Evolutionary conservation across 345 rosid genomes (phyloP).

Genomic region (Moricandia moricandioides): DNA sequence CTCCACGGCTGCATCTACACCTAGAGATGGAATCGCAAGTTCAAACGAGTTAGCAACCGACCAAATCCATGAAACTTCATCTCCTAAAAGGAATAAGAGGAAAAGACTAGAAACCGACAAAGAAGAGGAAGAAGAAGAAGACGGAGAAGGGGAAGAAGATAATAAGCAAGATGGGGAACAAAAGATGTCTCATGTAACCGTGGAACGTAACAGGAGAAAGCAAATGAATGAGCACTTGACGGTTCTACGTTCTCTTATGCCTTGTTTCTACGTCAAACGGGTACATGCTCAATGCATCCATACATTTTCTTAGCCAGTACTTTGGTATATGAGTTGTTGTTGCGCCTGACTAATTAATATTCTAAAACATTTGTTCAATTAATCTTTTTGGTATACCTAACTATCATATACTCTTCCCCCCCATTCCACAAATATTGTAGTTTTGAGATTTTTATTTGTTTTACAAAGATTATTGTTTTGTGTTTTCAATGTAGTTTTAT

Average conservation of each 20-base stretch:
- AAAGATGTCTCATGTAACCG: constrained; percentile 79
- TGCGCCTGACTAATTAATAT: background rate
- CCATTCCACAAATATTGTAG: too few relatives aligned
- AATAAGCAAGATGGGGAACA: constrained; percentile 54
- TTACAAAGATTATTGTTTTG: too few relatives aligned
- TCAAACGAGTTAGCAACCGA: constrained; percentile 24
- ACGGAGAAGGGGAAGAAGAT: constrained; percentile 26
- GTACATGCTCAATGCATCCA: constrained; percentile 35
- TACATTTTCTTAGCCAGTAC: background rate
- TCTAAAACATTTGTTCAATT: background rate
- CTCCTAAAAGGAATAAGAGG: constrained; percentile 43
- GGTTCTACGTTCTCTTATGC: constrained; percentile 87
- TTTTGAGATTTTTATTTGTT: too few relatives aligned
- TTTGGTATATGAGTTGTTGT: background rate
- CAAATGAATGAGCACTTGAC: constrained; percentile 94
- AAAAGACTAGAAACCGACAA: constrained; percentile 37
- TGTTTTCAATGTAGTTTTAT: too few relatives aligned
- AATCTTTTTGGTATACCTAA: constrained; percentile 15
- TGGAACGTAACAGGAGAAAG: constrained; percentile 96
- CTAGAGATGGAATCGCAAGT: constrained; percentile 34
- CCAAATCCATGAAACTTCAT: constrained; percentile 19
- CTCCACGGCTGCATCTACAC: constrained; percentile 38
- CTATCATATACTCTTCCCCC: too few relatives aligned
- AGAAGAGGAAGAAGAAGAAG: constrained; percentile 27
- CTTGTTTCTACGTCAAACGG: constrained; percentile 97